These are phyloP conservation scores for Oryza meyeriana DNA, from an alignment of 176 grass and related monocot genomes.

Conservation along the genomic window DNA sequence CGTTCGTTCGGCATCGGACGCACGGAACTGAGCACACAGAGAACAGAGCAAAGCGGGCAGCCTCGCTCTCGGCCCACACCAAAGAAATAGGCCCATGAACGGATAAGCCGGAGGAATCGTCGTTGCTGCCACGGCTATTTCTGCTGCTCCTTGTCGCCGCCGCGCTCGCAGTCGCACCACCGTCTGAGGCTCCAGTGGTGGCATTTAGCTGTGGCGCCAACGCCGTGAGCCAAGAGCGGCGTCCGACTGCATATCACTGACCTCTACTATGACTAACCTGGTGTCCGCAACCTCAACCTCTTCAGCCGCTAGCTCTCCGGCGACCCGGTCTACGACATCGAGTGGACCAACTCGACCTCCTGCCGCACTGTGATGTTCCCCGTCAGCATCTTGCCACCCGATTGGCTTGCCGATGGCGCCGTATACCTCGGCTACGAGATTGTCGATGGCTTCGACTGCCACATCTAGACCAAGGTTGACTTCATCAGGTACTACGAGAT, in stretches of 20 bases:
- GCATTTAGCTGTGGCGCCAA: constrained; percentile 3
- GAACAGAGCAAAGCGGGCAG: no score
- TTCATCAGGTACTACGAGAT: constrained; percentile 88
- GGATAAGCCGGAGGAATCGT: background rate
- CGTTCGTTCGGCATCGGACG: no score
- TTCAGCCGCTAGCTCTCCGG: constrained; percentile 51
- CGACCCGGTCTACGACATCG: constrained; percentile 58
- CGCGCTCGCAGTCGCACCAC: no score
- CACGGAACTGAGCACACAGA: no score
- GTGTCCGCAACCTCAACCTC: constrained; percentile 73
- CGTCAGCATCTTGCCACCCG: constrained; percentile 48
- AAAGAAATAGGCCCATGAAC: no score
- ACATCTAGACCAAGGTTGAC: constrained; percentile 70
- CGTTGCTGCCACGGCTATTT: background rate
- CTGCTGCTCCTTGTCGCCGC: background rate
- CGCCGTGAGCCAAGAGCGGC: constrained; percentile 54
- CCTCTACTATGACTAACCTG: constrained; percentile 79
- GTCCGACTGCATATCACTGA: constrained; percentile 50
- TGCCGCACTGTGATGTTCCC: constrained; percentile 51
- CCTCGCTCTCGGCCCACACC: no score
- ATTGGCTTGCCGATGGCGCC: constrained; percentile 54
- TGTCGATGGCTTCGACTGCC: constrained; percentile 62
- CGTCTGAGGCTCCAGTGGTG: no score
- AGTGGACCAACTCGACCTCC: constrained; percentile 54
- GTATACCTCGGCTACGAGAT: constrained; percentile 63